Conservation (phyloP, 176 grass and related monocot species). For the Hsuehochloa calcarea region DNA sequence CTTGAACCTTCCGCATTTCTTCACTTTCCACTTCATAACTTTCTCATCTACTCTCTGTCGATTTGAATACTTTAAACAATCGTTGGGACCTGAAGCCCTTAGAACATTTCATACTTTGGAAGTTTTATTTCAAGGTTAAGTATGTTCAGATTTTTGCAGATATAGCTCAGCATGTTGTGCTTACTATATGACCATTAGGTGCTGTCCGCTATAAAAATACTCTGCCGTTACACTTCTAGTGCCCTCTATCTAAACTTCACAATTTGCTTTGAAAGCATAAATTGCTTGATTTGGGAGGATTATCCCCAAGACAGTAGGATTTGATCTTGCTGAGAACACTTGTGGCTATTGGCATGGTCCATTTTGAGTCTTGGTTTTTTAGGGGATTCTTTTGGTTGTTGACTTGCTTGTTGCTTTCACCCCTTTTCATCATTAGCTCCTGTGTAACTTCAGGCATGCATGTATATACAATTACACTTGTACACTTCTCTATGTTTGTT, state of each 20-base stretch:
- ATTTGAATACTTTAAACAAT: background rate
- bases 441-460: background rate
- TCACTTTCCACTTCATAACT: background rate
- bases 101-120: background rate
- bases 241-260: background rate
- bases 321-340: background rate
- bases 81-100: background rate
- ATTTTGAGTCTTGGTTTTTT: background rate
- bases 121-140: background rate
- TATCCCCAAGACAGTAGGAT: background rate
- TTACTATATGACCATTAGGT: background rate
- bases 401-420: background rate
- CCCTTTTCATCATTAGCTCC: background rate
- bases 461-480: background rate
- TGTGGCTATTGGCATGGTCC: too few relatives aligned
- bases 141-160: background rate
- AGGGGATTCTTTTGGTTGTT: background rate
- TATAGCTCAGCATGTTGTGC: background rate
- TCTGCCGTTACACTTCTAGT: background rate
- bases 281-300: background rate
- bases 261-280: background rate
- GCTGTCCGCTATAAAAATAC: background rate
- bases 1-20: background rate
- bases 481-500: background rate
- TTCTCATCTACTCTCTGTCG: background rate